Evolutionary conservation across 208 protist species (phyloP).

Genomic region (Acanthamoeba sp.): DNA sequence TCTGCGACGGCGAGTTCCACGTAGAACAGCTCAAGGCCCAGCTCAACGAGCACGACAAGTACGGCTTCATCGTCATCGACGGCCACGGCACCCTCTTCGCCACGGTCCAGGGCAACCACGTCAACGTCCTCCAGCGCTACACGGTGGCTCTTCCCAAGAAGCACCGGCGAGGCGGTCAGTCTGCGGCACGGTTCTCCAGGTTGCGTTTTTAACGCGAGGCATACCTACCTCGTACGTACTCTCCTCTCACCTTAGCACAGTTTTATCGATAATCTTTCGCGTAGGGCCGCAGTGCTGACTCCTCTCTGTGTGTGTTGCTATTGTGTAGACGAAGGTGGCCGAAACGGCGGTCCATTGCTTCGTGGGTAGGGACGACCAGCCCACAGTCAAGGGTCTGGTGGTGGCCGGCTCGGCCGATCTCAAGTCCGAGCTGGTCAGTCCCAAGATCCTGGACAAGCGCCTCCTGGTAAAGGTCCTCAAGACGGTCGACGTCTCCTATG

Average conservation of each 20-base stretch:
- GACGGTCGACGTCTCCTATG: constrained; percentile 38
- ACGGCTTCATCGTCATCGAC: constrained; percentile 69
- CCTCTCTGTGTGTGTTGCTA: not conserved
- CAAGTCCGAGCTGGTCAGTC: constrained; percentile 40
- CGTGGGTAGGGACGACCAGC: constrained; percentile 17
- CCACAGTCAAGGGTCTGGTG: constrained; percentile 61
- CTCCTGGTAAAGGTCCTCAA: constrained; percentile 41
- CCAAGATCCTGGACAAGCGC: constrained; percentile 32
- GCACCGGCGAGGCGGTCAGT: constrained; percentile 68
- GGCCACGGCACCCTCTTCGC: constrained; percentile 64
- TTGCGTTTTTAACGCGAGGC: constrained; percentile 76
- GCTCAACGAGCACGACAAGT: constrained; percentile 51
- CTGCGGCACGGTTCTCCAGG: constrained; percentile 40
- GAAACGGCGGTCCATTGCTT: constrained; percentile 59
- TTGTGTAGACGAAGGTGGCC: constrained; percentile 57
- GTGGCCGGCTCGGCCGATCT: constrained; percentile 62
- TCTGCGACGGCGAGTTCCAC: constrained; percentile 64
- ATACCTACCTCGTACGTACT: constrained; percentile 52
- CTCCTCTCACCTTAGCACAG: not conserved
- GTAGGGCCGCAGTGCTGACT: not conserved
- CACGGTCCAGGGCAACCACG: constrained; percentile 45
- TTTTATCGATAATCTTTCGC: not conserved
- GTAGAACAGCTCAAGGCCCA: constrained; percentile 12
- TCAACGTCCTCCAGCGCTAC: constrained; percentile 42
- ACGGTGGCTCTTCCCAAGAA: constrained; percentile 52